Conservation (phyloP, 495 filamentous ascomycete genomes). For the Neurospora tetrasperma region DNA sequence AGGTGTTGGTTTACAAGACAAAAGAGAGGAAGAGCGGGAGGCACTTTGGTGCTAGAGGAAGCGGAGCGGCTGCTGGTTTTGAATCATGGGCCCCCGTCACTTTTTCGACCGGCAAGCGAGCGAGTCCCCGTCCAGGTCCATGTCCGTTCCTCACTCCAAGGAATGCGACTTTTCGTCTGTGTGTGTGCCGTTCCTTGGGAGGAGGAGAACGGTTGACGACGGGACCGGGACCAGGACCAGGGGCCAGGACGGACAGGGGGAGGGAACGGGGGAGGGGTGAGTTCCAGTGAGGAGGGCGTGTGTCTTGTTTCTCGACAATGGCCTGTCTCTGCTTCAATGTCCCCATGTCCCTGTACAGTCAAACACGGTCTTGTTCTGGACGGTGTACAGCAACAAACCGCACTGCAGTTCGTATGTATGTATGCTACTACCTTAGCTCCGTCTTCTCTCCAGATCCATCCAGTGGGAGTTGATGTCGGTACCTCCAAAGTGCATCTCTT, state of each 20-base stretch:
- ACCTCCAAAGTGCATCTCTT: background rate
- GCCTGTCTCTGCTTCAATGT: background rate
- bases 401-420: background rate
- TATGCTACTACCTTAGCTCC: background rate
- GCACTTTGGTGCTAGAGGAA: background rate
- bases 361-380: background rate
- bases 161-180: background rate
- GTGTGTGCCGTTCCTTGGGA: background rate
- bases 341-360: background rate
- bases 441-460: background rate
- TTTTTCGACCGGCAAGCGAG: background rate
- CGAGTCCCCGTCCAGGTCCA: background rate
- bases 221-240: background rate
- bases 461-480: background rate
- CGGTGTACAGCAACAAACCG: background rate
- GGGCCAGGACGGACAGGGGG: background rate
- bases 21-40: background rate
- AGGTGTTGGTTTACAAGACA: background rate
- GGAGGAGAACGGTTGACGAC: background rate
- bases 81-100: background rate
- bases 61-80: background rate
- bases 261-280: background rate
- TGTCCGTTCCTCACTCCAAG: background rate
- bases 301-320: background rate
- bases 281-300: background rate